phyloP scores from a whole-genome alignment of 768 basidiomycete species.

The Lactarius hatsudake region DNA sequence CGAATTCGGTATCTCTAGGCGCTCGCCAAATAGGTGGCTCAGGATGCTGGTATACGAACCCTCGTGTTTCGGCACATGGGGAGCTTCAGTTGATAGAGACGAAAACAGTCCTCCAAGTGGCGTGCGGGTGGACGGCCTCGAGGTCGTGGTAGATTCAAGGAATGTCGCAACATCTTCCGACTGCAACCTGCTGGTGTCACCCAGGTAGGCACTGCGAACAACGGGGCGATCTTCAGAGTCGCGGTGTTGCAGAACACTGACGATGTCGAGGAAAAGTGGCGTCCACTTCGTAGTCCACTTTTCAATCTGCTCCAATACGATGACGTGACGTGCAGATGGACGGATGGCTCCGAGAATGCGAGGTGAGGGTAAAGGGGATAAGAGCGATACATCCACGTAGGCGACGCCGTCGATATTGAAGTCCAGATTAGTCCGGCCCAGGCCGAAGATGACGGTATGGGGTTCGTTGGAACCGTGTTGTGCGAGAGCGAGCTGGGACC shows the following conservation, averaged over 20 bases:
- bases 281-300: conserved; percentile 83
- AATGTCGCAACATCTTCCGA: conserved; percentile 51
- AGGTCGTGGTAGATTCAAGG: conserved; percentile 41
- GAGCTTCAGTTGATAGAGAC: conserved; percentile 35
- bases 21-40: conserved; percentile 69
- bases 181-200: conserved; percentile 42
- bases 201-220: conserved; percentile 64
- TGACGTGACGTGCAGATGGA: conserved; percentile 56
- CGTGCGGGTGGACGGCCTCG: conserved; percentile 43
- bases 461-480: conserved; percentile 54
- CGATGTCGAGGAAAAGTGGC: conserved; percentile 80
- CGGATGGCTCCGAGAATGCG: conserved; percentile 61
- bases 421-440: conserved; percentile 51
- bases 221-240: conserved; percentile 47
- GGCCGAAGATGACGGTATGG: conserved; percentile 64
- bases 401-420: conserved; percentile 54
- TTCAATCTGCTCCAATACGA: conserved; percentile 80
- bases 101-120: conserved; percentile 44
- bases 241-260: conserved; percentile 65
- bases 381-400: conserved; percentile 62
- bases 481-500: conserved; percentile 56
- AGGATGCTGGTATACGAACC: conserved; percentile 89
- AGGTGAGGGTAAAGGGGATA: conserved; percentile 63
- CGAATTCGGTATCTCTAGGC: conserved; percentile 83
- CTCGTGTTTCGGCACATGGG: conserved; percentile 88